These are phyloP conservation scores for Tylopilus cervinicoccineus DNA, from an alignment of 768 basidiomycete genomes.

Conservation along the genomic window DNA sequence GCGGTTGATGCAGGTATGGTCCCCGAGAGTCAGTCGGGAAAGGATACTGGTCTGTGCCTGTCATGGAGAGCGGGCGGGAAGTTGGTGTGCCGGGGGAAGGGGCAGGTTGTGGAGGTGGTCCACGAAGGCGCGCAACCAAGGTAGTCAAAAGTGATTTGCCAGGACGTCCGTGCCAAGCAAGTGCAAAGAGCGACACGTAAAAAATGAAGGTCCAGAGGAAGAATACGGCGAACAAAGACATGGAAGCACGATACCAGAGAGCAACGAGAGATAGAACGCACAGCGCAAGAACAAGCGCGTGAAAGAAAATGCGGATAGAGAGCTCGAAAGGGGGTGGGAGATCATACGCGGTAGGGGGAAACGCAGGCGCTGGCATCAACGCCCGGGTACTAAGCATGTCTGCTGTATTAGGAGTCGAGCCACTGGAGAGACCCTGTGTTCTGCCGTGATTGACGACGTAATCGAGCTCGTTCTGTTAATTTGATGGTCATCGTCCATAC, in stretches of 20 bases:
- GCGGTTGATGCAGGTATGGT: slow-evolving; percentile 69
- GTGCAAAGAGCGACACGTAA: slow-evolving; percentile 48
- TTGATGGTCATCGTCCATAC: slow-evolving; percentile 8
- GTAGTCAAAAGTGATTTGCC: slow-evolving; percentile 53
- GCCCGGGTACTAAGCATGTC: slow-evolving; percentile 44
- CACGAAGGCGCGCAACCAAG: slow-evolving; percentile 43
- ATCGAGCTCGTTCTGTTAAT: slow-evolving; percentile 66
- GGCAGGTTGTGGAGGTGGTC: slow-evolving; percentile 23
- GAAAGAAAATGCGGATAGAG: slow-evolving; percentile 50
- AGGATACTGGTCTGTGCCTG: slow-evolving; percentile 39
- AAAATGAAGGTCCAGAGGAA: slow-evolving; percentile 57
- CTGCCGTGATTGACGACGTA: slow-evolving; percentile 58
- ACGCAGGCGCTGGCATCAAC: slow-evolving; percentile 28
- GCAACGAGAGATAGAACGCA: slow-evolving; percentile 53
- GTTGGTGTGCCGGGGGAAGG: slow-evolving; percentile 34
- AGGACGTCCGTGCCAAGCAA: slow-evolving; percentile 59
- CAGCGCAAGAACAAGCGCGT: slow-evolving; percentile 55
- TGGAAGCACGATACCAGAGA: slow-evolving; percentile 54
- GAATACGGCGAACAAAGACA: slow-evolving; percentile 58
- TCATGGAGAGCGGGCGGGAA: slow-evolving; percentile 39
- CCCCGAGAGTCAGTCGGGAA: slow-evolving; percentile 46
- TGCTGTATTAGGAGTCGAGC: slow-evolving; percentile 49
- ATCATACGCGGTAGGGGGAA: slow-evolving; percentile 23
- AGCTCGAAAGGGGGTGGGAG: slow-evolving; percentile 37
- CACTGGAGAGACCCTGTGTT: slow-evolving; percentile 32